phyloP scores from a whole-genome alignment of 1,284 basidiomycete genomes.

The Gastroboletus turbinatus region DNA sequence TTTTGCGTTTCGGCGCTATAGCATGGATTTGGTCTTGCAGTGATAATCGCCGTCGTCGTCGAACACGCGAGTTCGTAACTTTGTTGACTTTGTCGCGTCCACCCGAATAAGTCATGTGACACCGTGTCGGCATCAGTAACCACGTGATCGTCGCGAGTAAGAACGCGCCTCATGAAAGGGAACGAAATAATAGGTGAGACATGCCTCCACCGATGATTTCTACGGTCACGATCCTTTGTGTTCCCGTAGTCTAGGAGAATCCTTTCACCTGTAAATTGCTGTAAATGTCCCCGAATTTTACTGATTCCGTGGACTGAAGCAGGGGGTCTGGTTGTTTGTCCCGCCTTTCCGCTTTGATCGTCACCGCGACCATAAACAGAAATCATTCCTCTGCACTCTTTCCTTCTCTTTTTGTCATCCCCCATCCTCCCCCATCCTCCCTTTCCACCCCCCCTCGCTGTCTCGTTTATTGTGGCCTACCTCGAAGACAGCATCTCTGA shows the following conservation, averaged over 20 bases:
- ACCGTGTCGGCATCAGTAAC: not conserved
- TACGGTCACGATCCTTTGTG: not conserved
- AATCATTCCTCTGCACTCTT: not conserved
- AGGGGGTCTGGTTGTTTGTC: slow-evolving; percentile 11
- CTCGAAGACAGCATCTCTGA: not conserved
- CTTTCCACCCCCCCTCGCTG: not conserved
- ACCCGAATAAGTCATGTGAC: slow-evolving; percentile 17
- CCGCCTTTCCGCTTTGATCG: slow-evolving; percentile 17
- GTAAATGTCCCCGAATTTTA: not conserved
- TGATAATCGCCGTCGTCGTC: not conserved
- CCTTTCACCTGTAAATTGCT: not conserved
- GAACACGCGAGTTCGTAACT: not conserved
- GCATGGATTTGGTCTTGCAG: slow-evolving; percentile 1
- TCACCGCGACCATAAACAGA: slow-evolving; percentile 20
- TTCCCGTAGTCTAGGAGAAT: not conserved
- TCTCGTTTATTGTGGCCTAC: not conserved
- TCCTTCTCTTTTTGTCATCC: not conserved
- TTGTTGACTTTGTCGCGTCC: slow-evolving; percentile 15
- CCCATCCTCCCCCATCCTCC: not conserved
- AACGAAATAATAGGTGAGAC: slow-evolving; percentile 18
- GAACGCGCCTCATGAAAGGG: slow-evolving; percentile 2
- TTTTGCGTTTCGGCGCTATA: not conserved
- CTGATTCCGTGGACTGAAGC: not conserved
- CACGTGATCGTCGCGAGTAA: slow-evolving; percentile 19
- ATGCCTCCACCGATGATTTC: slow-evolving; percentile 1